Evolutionary conservation across 2,329 filamentous ascomycete genomes (phyloP), one percentile per base, ranked within the genome.

Genomic region (Harringtonia lauricola): DNA sequence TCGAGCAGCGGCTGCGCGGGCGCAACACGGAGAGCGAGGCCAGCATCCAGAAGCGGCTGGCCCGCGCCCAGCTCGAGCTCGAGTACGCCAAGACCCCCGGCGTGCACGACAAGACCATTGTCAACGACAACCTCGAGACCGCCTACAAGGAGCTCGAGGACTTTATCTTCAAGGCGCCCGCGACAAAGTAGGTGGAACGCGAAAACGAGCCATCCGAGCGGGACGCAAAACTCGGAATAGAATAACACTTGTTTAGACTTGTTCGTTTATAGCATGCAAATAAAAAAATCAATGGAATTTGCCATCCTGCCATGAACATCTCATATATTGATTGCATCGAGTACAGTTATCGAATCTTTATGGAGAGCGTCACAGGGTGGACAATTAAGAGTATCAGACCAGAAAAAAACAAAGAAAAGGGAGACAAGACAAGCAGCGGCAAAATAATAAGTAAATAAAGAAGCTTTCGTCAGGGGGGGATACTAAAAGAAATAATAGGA

Each of bases 11-110:
- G 34, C 69, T 94, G 42, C 73, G 85, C 37, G 83, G 81, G 29
- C 72, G 86, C 45, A 82, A 79, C 9, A 90, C 86, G n/a, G 86
- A 92, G 62, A 76, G 70, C 41, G 85, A 90, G 62, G 80, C 81
- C 41, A 78, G 71, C 39, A 68, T 94, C 43, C 66, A 71, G 57
- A 81, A 83, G 62, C 71, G 86, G 40, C 64, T 94, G 44, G 64
- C 67, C 13, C 85, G 87, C 62, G 86, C 86, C 3, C 71, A 74
- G 61, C 70, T 76, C 39, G 86, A 94, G 68, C 70, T 94, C 48
- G 83, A 81, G 49, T 92, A 76, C 58, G 70, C 82, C 35, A 73
- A 80, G 62, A 75, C 72, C 2, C 74, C 76, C 0, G 83, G 81
- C 17, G 76, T 77, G 58, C 72, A 63, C 46, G 59, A 63, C 50